These are phyloP conservation scores for Aspergillus mulundensis DNA, from an alignment of 495 filamentous ascomycete species.

Conservation along the genomic window DNA sequence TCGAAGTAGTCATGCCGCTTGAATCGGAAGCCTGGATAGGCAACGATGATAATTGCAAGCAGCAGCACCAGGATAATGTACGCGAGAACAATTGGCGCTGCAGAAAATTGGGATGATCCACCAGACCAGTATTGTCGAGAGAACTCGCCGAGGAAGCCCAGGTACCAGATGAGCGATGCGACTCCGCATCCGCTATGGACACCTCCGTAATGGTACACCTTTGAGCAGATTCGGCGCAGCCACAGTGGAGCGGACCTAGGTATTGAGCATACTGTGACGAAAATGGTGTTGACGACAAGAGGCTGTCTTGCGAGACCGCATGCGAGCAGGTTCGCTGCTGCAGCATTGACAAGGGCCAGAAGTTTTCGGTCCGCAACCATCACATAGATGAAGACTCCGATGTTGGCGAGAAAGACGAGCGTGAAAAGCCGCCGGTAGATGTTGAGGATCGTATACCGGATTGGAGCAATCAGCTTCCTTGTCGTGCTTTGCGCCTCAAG, in stretches of 20 bases:
- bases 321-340: slow-evolving; percentile 48
- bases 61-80: slow-evolving; percentile 41
- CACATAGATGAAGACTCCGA: slow-evolving; percentile 45
- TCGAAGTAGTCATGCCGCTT: slow-evolving; percentile 54
- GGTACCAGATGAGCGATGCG: slow-evolving; percentile 66
- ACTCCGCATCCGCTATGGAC: slow-evolving; percentile 70
- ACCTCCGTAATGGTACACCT: slow-evolving; percentile 75
- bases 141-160: slow-evolving; percentile 50
- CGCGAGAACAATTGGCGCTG: slow-evolving; percentile 30
- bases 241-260: slow-evolving; percentile 59
- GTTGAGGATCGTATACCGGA: slow-evolving; percentile 39
- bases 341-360: slow-evolving; percentile 43
- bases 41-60: slow-evolving; percentile 39
- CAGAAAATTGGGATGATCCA: slow-evolving; percentile 19
- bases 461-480: slow-evolving; percentile 27
- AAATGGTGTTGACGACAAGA: slow-evolving; percentile 69
- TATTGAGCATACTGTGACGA: slow-evolving; percentile 54
- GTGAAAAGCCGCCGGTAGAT: slow-evolving; percentile 53
- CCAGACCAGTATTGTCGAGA: slow-evolving; percentile 40
- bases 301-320: slow-evolving; percentile 69
- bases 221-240: slow-evolving; percentile 61
- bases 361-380: slow-evolving; percentile 32
- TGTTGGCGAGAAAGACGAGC: slow-evolving; percentile 49
- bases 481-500: slow-evolving; percentile 38
- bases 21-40: slow-evolving; percentile 42